Evolutionary conservation across 1,284 basidiomycete species (phyloP).

Genomic region (Mrakiaceae sp.): DNA sequence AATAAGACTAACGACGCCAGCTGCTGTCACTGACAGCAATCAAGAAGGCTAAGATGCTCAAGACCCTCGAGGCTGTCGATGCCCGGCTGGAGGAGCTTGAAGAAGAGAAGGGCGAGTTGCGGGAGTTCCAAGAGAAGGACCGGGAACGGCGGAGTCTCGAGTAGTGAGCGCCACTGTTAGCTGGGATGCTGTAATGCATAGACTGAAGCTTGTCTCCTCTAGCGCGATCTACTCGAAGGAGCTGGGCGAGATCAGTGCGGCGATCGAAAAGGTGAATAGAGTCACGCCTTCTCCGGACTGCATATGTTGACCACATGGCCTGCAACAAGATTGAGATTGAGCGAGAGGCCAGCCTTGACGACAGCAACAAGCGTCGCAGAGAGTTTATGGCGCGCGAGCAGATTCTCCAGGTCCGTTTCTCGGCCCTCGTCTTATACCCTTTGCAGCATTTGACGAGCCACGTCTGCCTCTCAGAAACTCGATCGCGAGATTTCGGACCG

Average conservation of each 20-base stretch:
- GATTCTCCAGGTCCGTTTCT: conserved; percentile 54
- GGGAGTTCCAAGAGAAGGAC: conserved; percentile 92
- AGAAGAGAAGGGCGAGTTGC: conserved; percentile 93
- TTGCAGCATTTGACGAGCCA: neutral
- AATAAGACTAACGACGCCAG: too few relatives aligned
- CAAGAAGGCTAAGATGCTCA: conserved; percentile 82
- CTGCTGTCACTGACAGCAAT: conserved; percentile 41
- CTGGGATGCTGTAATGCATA: too few relatives aligned
- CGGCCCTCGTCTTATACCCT: conserved; percentile 1
- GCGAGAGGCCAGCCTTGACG: conserved; percentile 66
- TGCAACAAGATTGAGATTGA: conserved; percentile 48
- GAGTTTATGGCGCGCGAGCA: conserved; percentile 75
- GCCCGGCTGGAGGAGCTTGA: conserved; percentile 81
- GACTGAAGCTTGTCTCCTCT: too few relatives aligned
- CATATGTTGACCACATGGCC: neutral
- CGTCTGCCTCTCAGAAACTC: conserved; percentile 42
- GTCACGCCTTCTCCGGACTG: neutral
- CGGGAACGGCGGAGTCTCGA: conserved; percentile 89
- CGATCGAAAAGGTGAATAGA: conserved; percentile 53
- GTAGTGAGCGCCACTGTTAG: conserved; percentile 39
- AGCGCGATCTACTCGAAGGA: conserved; percentile 76
- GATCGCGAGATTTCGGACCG: conserved; percentile 61
- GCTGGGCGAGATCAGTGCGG: conserved; percentile 72
- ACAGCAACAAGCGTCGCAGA: conserved; percentile 64
- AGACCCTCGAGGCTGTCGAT: conserved; percentile 83